Base-by-base conservation (phyloP, 1,284 basidiomycete genomes). In the Pseudozyma hubeiensis region DNA sequence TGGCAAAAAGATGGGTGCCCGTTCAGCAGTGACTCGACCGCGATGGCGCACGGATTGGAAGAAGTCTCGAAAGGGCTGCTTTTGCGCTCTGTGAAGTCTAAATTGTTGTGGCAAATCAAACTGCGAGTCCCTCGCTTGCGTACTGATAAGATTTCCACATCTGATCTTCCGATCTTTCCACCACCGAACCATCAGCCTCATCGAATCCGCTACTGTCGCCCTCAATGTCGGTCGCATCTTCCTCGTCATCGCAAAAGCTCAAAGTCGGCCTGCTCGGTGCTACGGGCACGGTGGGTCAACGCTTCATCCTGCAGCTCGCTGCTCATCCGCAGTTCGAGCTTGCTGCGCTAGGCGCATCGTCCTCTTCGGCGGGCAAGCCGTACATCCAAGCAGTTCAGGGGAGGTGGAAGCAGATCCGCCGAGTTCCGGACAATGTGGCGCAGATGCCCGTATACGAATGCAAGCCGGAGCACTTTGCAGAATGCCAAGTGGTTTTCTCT, bases 261-360 rank as follows among this genome's bases (percentile, higher is more conserved):
- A 92, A 92, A 76, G 94, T 99, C 74, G 96, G 93, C 74, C 88
- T 99, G 64, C 89, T 99, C 17, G 96, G 96, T 50, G 97, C 97
- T 6, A 99, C 97, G 0, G 97, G 95, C 19, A 83, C 81, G 11
- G 83, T 84, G 7, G 81, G 84, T 7, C 84, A 85, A 64, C 80
- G 84, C 45, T 99, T 99, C 86, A 93, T 99, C 85, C 88, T 91
- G 62, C 90, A 97, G 60, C 91, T 99, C 50, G 88, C 92, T 7
- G 85, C 87, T 11, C 97, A 99, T 85, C 94, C 96, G 0, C 96
- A 92, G 89, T 98, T 99, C 85, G 87, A 88, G 68, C 88, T 98
- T 70, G 90, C 91, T 82, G 91, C 90, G 0, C 88, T 99, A 43
- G 97, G 96, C 39, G 97, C 97, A 44, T 97, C 93, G 16, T 86